These are phyloP conservation scores for Geotrichum siamense DNA, from an alignment of 1,139 yeast genomes.

Conservation along the genomic window DNA sequence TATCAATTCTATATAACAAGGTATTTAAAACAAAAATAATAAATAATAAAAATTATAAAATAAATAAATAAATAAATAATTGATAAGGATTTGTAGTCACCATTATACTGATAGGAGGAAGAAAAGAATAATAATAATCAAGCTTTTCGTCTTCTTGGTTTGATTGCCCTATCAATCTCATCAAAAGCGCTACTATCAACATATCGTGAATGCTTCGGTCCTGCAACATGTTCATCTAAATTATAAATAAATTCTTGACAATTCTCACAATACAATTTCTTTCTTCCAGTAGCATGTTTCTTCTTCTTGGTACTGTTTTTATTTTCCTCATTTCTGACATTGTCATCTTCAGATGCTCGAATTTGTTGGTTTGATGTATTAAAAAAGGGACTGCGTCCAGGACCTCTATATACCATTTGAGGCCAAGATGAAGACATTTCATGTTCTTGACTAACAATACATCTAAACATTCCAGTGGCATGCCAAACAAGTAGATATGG, in stretches of 20 bases:
- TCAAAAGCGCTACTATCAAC: background rate
- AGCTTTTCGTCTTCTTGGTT: background rate
- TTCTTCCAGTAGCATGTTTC: background rate
- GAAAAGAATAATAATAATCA: background rate
- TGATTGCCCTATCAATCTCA: slow-evolving; percentile 1
- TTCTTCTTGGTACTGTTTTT: background rate
- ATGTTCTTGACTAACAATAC: slow-evolving; percentile 83
- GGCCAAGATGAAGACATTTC: background rate
- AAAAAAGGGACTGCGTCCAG: slow-evolving; percentile 2
- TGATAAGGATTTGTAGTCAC: too few species aligned
- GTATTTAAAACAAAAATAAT: too few species aligned
- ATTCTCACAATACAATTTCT: slow-evolving; percentile 5
- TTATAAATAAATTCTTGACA: slow-evolving; percentile 1
- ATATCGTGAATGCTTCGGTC: background rate
- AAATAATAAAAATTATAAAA: too few species aligned
- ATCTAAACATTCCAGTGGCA: slow-evolving; percentile 67
- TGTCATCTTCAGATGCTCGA: background rate
- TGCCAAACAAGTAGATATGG: slow-evolving; percentile 78
- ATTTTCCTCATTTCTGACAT: too few species aligned
- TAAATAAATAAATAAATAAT: too few species aligned
- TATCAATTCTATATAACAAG: too few species aligned
- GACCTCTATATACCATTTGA: background rate
- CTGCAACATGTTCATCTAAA: background rate
- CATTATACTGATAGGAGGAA: too few species aligned
- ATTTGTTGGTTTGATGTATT: background rate